A percentile compares a stretch with the other conserved stretches of the same genome.
Evolutionary conservation across 768 basidiomycete species (phyloP).

Genomic region (Thelephora aurantiotincta): DNA sequence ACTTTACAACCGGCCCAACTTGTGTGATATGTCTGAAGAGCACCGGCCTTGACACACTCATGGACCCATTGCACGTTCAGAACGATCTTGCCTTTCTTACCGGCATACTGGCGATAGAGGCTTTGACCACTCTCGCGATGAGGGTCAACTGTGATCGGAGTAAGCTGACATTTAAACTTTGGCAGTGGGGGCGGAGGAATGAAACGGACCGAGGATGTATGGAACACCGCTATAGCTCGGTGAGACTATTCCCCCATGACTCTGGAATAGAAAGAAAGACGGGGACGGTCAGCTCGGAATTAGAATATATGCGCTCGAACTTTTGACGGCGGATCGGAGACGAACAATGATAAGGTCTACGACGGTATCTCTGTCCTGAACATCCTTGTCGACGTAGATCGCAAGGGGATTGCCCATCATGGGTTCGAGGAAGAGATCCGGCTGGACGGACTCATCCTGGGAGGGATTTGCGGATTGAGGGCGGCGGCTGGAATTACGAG

Average conservation of each 20-base stretch:
- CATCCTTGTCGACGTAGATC: conserved; percentile 73
- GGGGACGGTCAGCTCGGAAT: background rate
- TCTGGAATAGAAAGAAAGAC: conserved; percentile 27
- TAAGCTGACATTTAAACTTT: background rate
- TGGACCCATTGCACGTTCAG: conserved; percentile 63
- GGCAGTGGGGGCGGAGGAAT: background rate
- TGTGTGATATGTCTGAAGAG: conserved; percentile 58
- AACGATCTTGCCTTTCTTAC: conserved; percentile 70
- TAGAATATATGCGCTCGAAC: background rate
- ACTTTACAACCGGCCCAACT: conserved; percentile 79
- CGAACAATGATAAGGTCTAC: conserved; percentile 53
- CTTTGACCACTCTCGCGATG: conserved; percentile 70
- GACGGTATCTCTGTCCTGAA: conserved; percentile 51
- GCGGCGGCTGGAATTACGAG: conserved; percentile 43
- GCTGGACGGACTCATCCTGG: conserved; percentile 21
- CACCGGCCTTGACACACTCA: conserved; percentile 57
- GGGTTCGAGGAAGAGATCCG: conserved; percentile 63
- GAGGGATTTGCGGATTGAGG: conserved; percentile 20
- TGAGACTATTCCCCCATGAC: conserved; percentile 62
- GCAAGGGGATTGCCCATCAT: conserved; percentile 66
- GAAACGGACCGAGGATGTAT: conserved; percentile 60
- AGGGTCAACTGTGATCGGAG: conserved; percentile 46
- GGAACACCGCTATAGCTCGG: conserved; percentile 66
- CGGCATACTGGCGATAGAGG: conserved; percentile 63
- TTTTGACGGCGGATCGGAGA: conserved; percentile 11